These are phyloP conservation scores for Jaltomata sinuosa DNA, from an alignment of 257 asterid species.

Conservation along the genomic window DNA sequence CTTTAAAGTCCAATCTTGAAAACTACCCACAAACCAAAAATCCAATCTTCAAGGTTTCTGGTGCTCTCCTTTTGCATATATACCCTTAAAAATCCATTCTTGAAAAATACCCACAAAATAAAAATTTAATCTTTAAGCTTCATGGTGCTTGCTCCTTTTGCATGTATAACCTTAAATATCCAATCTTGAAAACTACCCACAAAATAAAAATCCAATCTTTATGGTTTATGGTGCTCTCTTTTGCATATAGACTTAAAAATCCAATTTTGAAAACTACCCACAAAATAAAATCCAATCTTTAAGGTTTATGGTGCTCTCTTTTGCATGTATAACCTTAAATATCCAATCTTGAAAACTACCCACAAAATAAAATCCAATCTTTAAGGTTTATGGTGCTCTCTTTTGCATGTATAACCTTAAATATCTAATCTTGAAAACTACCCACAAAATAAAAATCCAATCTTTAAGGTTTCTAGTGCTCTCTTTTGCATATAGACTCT, in stretches of 20 bases:
- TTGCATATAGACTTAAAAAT: too few relatives aligned
- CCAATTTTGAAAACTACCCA: background rate
- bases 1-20: background rate
- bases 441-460: background rate
- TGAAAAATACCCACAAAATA: background rate
- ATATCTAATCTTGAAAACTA: background rate
- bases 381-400: background rate
- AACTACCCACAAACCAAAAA: background rate
- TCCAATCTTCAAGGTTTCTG: background rate
- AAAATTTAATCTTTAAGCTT: background rate
- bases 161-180: too few relatives aligned
- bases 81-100: background rate
- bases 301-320: background rate
- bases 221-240: too few relatives aligned
- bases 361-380: background rate
- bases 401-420: background rate
- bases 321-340: too few relatives aligned
- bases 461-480: background rate
- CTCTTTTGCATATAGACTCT: too few relatives aligned
- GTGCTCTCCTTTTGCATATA: background rate
- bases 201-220: background rate
- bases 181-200: background rate
- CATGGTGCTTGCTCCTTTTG: too few relatives aligned
- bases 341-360: background rate
- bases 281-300: background rate